A percentile compares a stretch with the other conserved stretches of the same genome.
Evolutionary conservation across 2,329 filamentous ascomycete species (phyloP).

Genomic region (Beauveria brongniartii): DNA sequence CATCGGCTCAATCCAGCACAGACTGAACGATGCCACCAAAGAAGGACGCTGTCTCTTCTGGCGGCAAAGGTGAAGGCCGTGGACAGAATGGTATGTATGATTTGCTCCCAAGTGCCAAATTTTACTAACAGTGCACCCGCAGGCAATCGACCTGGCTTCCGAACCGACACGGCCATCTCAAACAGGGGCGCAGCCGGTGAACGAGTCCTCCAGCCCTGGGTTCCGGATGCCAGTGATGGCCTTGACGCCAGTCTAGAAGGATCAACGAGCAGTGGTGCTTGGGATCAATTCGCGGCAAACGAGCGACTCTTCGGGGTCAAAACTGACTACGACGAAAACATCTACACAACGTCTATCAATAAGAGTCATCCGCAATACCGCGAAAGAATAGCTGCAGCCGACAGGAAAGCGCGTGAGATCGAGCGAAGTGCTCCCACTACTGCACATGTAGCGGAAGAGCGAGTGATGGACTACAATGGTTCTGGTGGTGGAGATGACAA

Average conservation of each 20-base stretch:
- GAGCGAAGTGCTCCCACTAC: conserved; percentile 67
- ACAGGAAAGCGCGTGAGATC: conserved; percentile 82
- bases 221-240: conserved; percentile 54
- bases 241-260: conserved; percentile 66
- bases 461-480: conserved; percentile 60
- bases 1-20: background rate
- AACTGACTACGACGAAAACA: conserved; percentile 87
- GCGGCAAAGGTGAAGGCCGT: conserved; percentile 16
- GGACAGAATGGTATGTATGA: conserved; percentile 28
- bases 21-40: conserved; percentile 9
- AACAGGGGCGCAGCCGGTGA: conserved; percentile 61
- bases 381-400: conserved; percentile 68
- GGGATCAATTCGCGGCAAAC: conserved; percentile 94
- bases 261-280: conserved; percentile 41
- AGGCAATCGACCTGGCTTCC: conserved; percentile 66
- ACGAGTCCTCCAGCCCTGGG: conserved; percentile 74
- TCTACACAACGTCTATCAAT: conserved; percentile 90
- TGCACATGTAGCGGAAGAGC: conserved; percentile 82
- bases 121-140: conserved; percentile 14
- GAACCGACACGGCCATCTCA: conserved; percentile 84
- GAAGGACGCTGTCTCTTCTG: conserved; percentile 7
- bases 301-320: conserved; percentile 79
- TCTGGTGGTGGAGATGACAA: conserved; percentile 63
- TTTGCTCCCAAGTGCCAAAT: background rate
- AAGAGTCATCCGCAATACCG: conserved; percentile 75